Percentiles rank a stretch among this genome's conserved stretches.
These are phyloP conservation scores for Spathaspora arborariae DNA, from an alignment of 805 yeast species.

Conservation along the genomic window DNA sequence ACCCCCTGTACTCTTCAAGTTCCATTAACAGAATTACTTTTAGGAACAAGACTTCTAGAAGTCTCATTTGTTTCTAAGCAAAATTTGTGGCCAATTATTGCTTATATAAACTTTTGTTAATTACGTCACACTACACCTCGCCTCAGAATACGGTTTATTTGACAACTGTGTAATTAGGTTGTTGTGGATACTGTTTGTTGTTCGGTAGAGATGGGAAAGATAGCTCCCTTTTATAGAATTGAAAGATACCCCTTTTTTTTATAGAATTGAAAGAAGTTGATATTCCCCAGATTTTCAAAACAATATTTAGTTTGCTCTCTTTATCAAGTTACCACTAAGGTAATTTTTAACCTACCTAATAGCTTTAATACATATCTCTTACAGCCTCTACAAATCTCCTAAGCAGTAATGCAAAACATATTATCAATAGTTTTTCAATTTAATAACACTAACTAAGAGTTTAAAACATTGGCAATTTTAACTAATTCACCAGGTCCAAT, in stretches of 20 bases:
- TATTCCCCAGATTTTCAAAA: neutral
- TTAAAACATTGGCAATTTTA: constrained; percentile 13
- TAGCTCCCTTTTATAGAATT: neutral
- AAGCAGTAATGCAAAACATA: too few species aligned
- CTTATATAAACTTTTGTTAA: neutral
- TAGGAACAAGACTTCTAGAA: neutral
- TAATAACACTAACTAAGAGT: neutral
- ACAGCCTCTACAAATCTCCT: too few species aligned
- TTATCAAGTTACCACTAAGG: too few species aligned
- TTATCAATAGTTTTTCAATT: neutral
- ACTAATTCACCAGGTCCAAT: constrained; percentile 18
- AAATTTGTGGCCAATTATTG: neutral
- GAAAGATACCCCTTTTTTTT: too few species aligned
- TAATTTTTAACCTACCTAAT: neutral
- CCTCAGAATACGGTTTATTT: neutral
- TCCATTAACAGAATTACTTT: too few species aligned
- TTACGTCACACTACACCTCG: neutral
- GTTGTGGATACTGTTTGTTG: too few species aligned
- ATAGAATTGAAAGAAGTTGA: neutral
- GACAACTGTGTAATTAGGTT: neutral
- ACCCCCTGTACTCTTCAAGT: too few species aligned
- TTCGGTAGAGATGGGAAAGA: neutral
- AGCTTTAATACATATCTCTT: too few species aligned
- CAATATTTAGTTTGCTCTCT: too few species aligned
- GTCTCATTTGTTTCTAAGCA: neutral